These are phyloP conservation scores for Diaporthe capsici DNA, from an alignment of 2,329 filamentous ascomycete species.

Conservation along the genomic window DNA sequence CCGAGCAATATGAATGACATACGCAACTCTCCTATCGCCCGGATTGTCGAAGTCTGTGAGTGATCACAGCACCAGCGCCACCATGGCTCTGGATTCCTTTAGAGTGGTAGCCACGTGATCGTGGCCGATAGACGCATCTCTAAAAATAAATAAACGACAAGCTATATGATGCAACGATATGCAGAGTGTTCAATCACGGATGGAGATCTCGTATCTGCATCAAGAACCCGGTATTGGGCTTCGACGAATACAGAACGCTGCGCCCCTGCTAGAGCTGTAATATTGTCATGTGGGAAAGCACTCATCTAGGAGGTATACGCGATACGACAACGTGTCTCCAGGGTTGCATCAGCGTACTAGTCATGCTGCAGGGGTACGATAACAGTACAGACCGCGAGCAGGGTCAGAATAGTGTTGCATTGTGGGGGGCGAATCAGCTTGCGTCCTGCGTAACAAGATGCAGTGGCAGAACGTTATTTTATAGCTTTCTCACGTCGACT, in stretches of 20 bases:
- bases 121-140: no score
- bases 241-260: background rate
- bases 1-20: background rate
- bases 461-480: background rate
- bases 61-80: background rate
- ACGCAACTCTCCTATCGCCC: background rate
- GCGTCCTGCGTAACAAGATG: background rate
- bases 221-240: background rate
- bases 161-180: background rate
- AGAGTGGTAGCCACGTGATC: background rate
- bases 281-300: background rate
- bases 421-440: background rate
- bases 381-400: background rate
- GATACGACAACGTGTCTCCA: background rate
- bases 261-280: background rate
- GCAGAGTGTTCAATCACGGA: background rate
- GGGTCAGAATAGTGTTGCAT: background rate
- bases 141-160: background rate
- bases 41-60: background rate
- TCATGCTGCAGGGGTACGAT: background rate
- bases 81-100: background rate
- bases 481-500: background rate
- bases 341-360: background rate
- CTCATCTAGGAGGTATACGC: background rate
- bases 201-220: background rate